Conservation (phyloP, 2,329 filamentous ascomycete genomes). For the Aspergillus sp. region DNA sequence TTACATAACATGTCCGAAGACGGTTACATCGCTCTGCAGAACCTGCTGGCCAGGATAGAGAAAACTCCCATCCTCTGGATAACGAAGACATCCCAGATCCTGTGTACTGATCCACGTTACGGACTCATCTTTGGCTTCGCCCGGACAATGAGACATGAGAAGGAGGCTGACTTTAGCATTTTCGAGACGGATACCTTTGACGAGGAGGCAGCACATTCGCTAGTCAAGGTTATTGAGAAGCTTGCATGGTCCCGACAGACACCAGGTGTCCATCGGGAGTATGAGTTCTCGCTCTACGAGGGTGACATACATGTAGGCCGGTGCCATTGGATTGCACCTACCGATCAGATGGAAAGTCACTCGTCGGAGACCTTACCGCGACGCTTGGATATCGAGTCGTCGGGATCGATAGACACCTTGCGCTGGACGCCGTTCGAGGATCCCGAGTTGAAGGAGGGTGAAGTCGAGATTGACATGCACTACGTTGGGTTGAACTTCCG, state of each 20-base stretch:
- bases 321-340: conserved; percentile 17
- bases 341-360: not conserved
- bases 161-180: conserved; percentile 12
- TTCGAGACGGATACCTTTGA: conserved; percentile 22
- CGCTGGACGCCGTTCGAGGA: not conserved
- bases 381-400: not conserved
- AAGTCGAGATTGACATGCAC: conserved; percentile 41
- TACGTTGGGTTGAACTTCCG: conserved; percentile 40
- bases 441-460: conserved; percentile 13
- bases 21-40: not conserved
- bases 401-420: not conserved
- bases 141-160: conserved; percentile 20
- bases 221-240: not conserved
- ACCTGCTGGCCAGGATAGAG: conserved; percentile 2
- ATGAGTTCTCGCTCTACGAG: conserved; percentile 21
- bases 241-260: not conserved
- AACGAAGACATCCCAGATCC: conserved; percentile 3
- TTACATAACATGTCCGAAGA: conserved; percentile 13
- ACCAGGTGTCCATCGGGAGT: conserved; percentile 1
- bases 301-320: conserved; percentile 15
- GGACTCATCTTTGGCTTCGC: conserved; percentile 16
- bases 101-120: conserved; percentile 20
- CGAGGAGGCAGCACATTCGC: not conserved
- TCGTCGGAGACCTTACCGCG: not conserved
- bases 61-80: conserved; percentile 7